Evolutionary conservation across 768 basidiomycete species (phyloP), one percentile per base, ranked within the genome.

Genomic region (Kwoniella sp.): DNA sequence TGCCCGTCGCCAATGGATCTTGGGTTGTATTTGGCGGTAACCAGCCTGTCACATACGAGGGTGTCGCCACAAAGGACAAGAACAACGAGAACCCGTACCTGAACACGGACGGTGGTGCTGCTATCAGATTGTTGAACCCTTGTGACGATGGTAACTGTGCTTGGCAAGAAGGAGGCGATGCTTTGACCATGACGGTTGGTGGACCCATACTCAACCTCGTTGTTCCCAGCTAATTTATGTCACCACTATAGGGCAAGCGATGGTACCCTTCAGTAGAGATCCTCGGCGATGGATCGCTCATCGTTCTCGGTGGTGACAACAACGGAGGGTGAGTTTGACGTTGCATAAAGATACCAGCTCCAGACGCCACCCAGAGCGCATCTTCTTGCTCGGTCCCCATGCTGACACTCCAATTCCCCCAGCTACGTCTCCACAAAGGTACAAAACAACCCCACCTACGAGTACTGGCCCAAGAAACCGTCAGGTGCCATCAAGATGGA

Each of bases 1-100:
- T 71, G 36, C 86, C 87, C 1, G 80, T 90, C 55, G 90, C 86
- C 0, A 88, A 91, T 74, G 90, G 90, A 17, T 88, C 87, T 1
- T 91, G 89, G 90, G 72, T 89, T 21, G 90, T 89, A 65, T 85
- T 90, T 52, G 90, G 90, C 33, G 90, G 90, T 0, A 83, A 85
- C 73, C 85, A 88, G 75, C 88, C 75, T 6, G 73, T 77, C 27
- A 77, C 75, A 12, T 70, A 69, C 47, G 27, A 72, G 25, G 75
- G 75, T 26, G 67, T 64, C 5, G 75, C 75, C 6, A 72, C 73
- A 2, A 63, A 61, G 44, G 74, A 77, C 57, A 69, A 65, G 52
- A 47, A 55, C 7, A 70, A 68, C 2, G 63, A 68, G 17, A 77
- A 77, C 47, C 87, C 46, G 82, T 94, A 90, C 77, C 81, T 86